phyloP scores from a whole-genome alignment of 1,284 basidiomycete species.

The Cerrena zonata region DNA sequence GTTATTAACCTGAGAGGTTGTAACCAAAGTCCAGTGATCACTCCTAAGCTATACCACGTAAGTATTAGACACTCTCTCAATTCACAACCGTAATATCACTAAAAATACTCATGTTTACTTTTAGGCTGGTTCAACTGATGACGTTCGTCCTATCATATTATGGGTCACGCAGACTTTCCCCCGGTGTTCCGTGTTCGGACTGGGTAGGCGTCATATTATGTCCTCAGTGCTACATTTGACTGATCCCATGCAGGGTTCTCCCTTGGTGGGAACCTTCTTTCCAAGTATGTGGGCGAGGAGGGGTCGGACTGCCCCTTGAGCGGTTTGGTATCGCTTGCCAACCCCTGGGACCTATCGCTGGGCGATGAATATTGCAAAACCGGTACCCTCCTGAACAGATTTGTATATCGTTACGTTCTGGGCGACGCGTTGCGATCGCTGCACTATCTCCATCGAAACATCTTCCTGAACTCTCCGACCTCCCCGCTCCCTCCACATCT shows the following conservation, averaged over 20 bases:
- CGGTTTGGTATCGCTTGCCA: conserved; percentile 20
- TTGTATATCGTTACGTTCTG: conserved; percentile 21
- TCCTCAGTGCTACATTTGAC: no score
- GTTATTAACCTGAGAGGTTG: conserved; percentile 27
- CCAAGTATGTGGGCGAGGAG: conserved; percentile 26
- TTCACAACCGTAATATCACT: background rate
- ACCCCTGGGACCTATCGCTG: conserved; percentile 23
- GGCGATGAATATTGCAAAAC: conserved; percentile 15
- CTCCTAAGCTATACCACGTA: conserved; percentile 25
- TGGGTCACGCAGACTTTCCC: conserved; percentile 24
- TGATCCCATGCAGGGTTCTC: conserved; percentile 24
- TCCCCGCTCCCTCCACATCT: conserved; percentile 9
- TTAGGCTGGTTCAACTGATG: conserved; percentile 27
- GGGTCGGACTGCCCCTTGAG: conserved; percentile 21
- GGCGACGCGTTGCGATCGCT: conserved; percentile 21
- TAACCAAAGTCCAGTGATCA: conserved; percentile 22
- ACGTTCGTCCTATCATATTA: conserved; percentile 21
- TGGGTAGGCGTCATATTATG: conserved; percentile 1
- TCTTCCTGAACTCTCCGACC: conserved; percentile 12
- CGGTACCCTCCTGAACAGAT: conserved; percentile 15
- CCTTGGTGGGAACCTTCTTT: conserved; percentile 23
- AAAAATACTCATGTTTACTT: background rate
- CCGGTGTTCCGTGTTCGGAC: conserved; percentile 18
- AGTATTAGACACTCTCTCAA: conserved; percentile 6
- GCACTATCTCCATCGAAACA: conserved; percentile 15